These are phyloP conservation scores for Periconia sp. DNA, from an alignment of 2,329 filamentous ascomycete genomes.

Conservation along the genomic window DNA sequence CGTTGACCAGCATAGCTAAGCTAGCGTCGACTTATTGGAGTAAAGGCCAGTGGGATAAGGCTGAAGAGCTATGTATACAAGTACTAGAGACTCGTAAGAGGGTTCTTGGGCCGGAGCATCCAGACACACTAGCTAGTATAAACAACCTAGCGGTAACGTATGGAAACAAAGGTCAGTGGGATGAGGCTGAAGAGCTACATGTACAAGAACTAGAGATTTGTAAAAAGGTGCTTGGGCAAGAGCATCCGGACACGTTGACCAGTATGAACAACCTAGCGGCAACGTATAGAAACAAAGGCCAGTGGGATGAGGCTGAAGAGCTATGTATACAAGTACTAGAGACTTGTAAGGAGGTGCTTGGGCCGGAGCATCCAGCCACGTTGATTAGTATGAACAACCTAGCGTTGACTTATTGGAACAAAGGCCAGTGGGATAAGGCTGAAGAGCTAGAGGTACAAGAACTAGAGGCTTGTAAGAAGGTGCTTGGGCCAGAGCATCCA, in stretches of 20 bases:
- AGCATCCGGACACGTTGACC: constrained; percentile 2
- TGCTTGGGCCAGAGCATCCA: constrained; percentile 5
- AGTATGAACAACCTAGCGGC: background rate
- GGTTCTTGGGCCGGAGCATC: constrained; percentile 3
- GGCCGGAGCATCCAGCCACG: background rate
- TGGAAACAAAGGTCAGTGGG: background rate
- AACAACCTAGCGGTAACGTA: too few species aligned
- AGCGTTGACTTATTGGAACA: constrained; percentile 2
- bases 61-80: too few species aligned
- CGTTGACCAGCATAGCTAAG: constrained; percentile 3
- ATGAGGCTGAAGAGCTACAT: constrained; percentile 1
- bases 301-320: constrained; percentile 1
- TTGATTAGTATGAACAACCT: constrained; percentile 3
- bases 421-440: constrained; percentile 10
- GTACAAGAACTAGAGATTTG: background rate
- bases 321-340: constrained; percentile 1
- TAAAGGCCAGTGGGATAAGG: constrained; percentile 1
- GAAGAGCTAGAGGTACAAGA: constrained; percentile 2
- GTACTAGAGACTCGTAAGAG: constrained; percentile 6
- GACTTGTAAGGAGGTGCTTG: background rate
- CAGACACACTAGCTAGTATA: constrained; percentile 1
- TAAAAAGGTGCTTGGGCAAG: constrained; percentile 1
- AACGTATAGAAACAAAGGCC: background rate
- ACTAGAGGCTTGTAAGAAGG: background rate
- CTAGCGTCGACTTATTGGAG: background rate